phyloP scores from a whole-genome alignment of 306 rosid genomes.

The Medicago lupulina region DNA sequence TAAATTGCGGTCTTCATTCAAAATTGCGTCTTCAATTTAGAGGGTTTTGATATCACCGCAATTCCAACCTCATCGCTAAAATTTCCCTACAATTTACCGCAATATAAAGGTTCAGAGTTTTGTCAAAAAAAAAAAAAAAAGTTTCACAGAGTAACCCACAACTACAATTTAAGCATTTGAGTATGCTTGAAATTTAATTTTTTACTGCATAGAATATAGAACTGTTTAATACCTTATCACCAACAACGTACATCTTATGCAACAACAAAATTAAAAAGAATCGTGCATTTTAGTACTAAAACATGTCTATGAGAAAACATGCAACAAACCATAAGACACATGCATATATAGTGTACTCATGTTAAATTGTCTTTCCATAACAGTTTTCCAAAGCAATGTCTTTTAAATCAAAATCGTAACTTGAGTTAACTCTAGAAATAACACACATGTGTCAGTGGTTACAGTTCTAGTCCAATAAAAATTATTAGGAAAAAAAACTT shows the following conservation, averaged over 20 bases:
- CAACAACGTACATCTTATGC: not conserved
- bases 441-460: conserved; percentile 29
- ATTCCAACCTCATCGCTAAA: too few species aligned
- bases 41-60: too few species aligned
- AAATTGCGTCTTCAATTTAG: too few species aligned
- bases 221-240: too few species aligned
- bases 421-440: conserved; percentile 21
- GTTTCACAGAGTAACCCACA: too few species aligned
- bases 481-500: not conserved
- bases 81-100: too few species aligned
- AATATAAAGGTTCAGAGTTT: too few species aligned
- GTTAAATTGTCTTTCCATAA: conserved; percentile 7
- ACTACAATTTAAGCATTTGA: too few species aligned
- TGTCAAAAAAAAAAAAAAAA: too few species aligned
- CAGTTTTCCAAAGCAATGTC: conserved; percentile 10
- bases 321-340: conserved; percentile 18
- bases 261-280: not conserved
- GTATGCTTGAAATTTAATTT: too few species aligned
- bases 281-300: not conserved
- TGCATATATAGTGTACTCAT: conserved; percentile 1
- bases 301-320: conserved; percentile 1
- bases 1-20: too few species aligned
- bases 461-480: conserved; percentile 31
- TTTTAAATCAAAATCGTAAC: conserved; percentile 5
- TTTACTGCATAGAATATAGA: too few species aligned